Evolutionary conservation across 345 rosid species (phyloP).

Genomic region (Pseudoturritis turrita): DNA sequence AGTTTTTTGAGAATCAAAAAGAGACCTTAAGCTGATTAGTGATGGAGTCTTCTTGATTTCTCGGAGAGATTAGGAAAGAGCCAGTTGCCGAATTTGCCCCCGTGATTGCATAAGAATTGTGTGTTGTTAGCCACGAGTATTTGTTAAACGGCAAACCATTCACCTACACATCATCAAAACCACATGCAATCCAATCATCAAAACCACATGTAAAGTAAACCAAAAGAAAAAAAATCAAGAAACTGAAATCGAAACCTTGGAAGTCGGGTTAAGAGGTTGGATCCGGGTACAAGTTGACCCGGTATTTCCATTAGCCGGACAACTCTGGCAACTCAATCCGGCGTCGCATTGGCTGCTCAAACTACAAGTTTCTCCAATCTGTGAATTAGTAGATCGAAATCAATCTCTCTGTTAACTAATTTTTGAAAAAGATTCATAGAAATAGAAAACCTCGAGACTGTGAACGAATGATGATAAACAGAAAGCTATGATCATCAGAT

Average conservation of each 20-base stretch:
- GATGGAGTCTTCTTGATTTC: constrained; percentile 82
- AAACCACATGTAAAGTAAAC: too few relatives aligned
- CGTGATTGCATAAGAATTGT: constrained; percentile 63
- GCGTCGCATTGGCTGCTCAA: constrained; percentile 50
- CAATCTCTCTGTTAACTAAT: not conserved
- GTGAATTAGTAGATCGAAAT: not conserved
- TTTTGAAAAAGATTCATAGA: not conserved
- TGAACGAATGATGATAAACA: constrained; percentile 25
- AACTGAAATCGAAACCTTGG: constrained; percentile 43
- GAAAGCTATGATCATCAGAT: constrained; percentile 18
- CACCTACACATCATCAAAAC: constrained; percentile 53
- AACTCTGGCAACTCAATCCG: constrained; percentile 80
- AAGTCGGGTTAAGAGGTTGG: constrained; percentile 62
- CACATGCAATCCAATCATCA: constrained; percentile 11
- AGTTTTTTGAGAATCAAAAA: not conserved
- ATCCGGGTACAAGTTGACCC: constrained; percentile 71
- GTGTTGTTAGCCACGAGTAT: constrained; percentile 90
- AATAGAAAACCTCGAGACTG: constrained; percentile 32
- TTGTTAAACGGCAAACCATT: constrained; percentile 80
- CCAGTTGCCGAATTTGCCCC: constrained; percentile 52
- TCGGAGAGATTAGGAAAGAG: constrained; percentile 40
- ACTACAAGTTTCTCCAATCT: constrained; percentile 91
- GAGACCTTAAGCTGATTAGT: constrained; percentile 74
- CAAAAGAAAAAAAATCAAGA: not conserved
- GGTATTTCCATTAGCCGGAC: constrained; percentile 64